Conservation (phyloP, 768 basidiomycete genomes). For the Boletus fagicola region DNA sequence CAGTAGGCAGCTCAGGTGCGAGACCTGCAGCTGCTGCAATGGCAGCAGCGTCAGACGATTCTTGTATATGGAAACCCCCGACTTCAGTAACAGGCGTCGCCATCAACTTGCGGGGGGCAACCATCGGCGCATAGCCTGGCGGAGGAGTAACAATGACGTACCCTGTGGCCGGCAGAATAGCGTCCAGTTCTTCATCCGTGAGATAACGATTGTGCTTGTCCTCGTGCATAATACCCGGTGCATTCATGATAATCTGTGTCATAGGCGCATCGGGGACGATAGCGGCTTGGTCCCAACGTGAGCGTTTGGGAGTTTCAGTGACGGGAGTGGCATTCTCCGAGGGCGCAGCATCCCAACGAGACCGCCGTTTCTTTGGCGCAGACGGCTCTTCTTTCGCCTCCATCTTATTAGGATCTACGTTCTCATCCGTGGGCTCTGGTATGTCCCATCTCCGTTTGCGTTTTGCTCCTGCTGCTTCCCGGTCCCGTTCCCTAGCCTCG, state of each 20-base stretch:
- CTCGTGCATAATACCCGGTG: constrained; percentile 78
- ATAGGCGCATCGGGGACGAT: constrained; percentile 65
- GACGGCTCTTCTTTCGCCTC: constrained; percentile 73
- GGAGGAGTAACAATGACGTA: constrained; percentile 94
- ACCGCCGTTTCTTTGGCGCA: constrained; percentile 87
- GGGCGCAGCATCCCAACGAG: constrained; percentile 95
- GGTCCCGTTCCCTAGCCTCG: constrained; percentile 36
- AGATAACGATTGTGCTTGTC: constrained; percentile 97
- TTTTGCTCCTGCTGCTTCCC: constrained; percentile 50
- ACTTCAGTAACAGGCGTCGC: constrained; percentile 52
- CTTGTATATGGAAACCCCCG: constrained; percentile 95
- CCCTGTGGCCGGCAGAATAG: constrained; percentile 79
- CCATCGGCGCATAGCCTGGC: constrained; percentile 84
- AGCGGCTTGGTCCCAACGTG: constrained; percentile 97
- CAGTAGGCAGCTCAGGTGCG: constrained; percentile 90
- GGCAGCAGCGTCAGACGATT: constrained; percentile 87
- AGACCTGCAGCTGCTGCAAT: constrained; percentile 88
- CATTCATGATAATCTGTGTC: constrained; percentile 84
- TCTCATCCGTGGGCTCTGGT: constrained; percentile 58
- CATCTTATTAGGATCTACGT: constrained; percentile 56
- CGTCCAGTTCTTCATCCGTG: constrained; percentile 93
- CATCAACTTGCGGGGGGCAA: constrained; percentile 62
- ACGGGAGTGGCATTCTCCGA: constrained; percentile 51
- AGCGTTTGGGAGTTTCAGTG: constrained; percentile 79
- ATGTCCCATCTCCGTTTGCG: constrained; percentile 86